Base-by-base conservation (phyloP, 2,329 filamentous ascomycete genomes). In the Capronia coronata region DNA sequence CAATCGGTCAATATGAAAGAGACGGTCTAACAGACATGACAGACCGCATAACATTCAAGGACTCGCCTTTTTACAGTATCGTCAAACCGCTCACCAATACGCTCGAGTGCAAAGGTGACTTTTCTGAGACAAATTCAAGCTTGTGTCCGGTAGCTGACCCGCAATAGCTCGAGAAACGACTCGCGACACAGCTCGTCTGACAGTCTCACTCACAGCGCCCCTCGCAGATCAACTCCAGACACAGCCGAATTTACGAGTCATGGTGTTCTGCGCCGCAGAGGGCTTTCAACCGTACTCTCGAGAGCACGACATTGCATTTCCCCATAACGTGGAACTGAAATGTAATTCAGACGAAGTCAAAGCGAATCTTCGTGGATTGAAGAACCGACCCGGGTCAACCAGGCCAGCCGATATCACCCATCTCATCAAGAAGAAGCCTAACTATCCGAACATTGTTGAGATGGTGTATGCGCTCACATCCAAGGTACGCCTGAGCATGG, bases 371-470 rank as follows among this genome's bases (percentile, higher is more conserved):
- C 86, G 93, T 59, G 93, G 93, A 3, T 70, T 98, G 54, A 98
- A 98, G 70, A 96, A 95, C 67, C 94, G 93, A 67, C 87, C 91
- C 5, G 93, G 93, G 18, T 94, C 93, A 38, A 98, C 93, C 34
- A 83, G 88, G 62, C 93, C 93, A 6, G 89, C 87, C 40, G 93
- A 98, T 68, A 85, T 98, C 54, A 98, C 93, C 6, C 74, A 78
- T 57, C 77, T 80, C 52, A 73, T 97, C 39, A 78, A 87, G 23
- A 82, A 79, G 56, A 78, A 82, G 9, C 21, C 45, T 7, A 63
- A 75, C 14, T 94, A 91, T 63, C 71, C 72, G 46, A 97, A 97
- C 64, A 81, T 75, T 43, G 72, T 98, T 53, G 80, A 86, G 50
- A 83, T 98, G 67, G 94, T 88, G 34, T 98, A 96, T 69, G 93